Evolutionary conservation across 2,329 filamentous ascomycete genomes (phyloP).

Genomic region (Paramyrothecium sp.): DNA sequence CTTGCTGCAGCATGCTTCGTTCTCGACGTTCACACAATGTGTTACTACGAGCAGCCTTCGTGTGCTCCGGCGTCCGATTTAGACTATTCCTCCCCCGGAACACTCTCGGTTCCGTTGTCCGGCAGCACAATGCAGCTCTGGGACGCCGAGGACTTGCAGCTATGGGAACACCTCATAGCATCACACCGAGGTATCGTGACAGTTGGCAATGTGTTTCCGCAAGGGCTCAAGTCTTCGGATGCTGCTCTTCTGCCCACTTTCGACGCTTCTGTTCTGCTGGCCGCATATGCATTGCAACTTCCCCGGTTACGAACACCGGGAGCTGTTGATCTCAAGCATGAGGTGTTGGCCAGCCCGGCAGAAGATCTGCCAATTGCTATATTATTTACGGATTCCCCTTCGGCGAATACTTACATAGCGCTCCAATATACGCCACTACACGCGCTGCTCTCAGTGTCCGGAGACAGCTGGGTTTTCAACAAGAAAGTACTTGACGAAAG

Average conservation of each 20-base stretch:
- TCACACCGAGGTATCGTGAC: conserved; percentile 20
- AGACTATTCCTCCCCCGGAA: conserved; percentile 30
- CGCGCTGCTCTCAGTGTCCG: conserved; percentile 55
- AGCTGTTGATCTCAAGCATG: conserved; percentile 21
- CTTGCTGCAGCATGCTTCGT: conserved; percentile 57
- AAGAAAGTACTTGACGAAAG: conserved; percentile 46
- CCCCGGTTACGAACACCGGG: conserved; percentile 27
- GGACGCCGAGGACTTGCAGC: conserved; percentile 41
- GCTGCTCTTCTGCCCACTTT: conserved; percentile 33
- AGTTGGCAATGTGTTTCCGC: conserved; percentile 27
- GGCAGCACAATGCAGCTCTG: conserved; percentile 44
- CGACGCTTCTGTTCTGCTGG: conserved; percentile 39
- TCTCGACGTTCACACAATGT: conserved; percentile 53
- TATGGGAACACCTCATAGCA: conserved; percentile 41
- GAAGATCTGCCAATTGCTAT: conserved; percentile 26
- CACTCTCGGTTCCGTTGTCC: conserved; percentile 45
- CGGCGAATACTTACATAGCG: conserved; percentile 54
- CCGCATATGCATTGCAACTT: conserved; percentile 34
- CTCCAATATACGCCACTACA: conserved; percentile 58
- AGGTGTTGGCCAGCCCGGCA: conserved; percentile 18
- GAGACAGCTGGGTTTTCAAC: conserved; percentile 58
- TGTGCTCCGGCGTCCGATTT: conserved; percentile 29
- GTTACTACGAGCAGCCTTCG: conserved; percentile 50
- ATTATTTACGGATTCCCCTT: conserved; percentile 43
- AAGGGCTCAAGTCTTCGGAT: conserved; percentile 31